Conservation (phyloP, 768 basidiomycete species). For the Suillus fuscotomentosus region DNA sequence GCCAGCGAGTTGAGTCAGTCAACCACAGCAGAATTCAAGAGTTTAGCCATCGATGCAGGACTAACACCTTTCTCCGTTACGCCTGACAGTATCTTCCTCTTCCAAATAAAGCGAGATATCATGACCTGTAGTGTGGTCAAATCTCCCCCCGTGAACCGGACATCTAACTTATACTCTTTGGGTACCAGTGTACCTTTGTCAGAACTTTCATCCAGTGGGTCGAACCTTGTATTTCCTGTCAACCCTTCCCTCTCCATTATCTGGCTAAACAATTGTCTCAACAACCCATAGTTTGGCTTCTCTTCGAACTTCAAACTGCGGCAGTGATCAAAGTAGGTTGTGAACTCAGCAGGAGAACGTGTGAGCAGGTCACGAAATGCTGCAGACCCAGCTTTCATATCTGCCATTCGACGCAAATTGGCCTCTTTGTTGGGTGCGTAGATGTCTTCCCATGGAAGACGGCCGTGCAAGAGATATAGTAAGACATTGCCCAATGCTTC, state of each 20-base stretch:
- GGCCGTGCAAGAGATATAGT: slow-evolving; percentile 19
- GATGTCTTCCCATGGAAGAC: slow-evolving; percentile 23
- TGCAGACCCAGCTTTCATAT: slow-evolving; percentile 15
- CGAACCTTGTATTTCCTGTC: background rate
- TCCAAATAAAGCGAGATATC: too few relatives aligned
- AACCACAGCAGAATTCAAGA: too few relatives aligned
- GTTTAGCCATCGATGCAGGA: too few relatives aligned
- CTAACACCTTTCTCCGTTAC: background rate
- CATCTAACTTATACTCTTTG: slow-evolving; percentile 1
- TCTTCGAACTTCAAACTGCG: slow-evolving; percentile 18
- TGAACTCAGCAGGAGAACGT: slow-evolving; percentile 10
- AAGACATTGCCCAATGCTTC: slow-evolving; percentile 20
- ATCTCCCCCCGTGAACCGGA: background rate
- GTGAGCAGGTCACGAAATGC: slow-evolving; percentile 1
- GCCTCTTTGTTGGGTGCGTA: slow-evolving; percentile 3
- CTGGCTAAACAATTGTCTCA: slow-evolving; percentile 13
- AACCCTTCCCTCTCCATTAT: background rate
- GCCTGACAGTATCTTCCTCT: too few relatives aligned
- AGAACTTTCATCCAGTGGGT: background rate
- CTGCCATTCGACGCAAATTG: slow-evolving; percentile 7
- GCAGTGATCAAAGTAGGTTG: slow-evolving; percentile 15
- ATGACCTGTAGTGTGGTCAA: background rate
- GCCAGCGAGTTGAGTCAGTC: too few relatives aligned
- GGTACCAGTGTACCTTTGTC: background rate
- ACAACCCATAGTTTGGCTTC: slow-evolving; percentile 17